These are phyloP conservation scores for Alternaria panax DNA, from an alignment of 2,329 filamentous ascomycete genomes.

Conservation along the genomic window DNA sequence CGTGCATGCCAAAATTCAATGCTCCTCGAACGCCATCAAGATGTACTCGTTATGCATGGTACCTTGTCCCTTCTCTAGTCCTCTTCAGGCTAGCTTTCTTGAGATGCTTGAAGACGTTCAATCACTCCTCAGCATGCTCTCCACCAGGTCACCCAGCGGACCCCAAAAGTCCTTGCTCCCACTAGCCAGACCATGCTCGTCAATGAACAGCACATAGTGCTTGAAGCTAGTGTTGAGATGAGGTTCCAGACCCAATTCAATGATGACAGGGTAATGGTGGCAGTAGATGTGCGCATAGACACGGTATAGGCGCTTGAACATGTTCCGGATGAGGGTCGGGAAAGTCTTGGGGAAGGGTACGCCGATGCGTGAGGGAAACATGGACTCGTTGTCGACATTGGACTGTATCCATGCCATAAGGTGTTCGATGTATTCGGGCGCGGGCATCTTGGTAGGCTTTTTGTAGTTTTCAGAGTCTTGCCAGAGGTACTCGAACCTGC, in stretches of 20 bases:
- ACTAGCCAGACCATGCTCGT: conserved; percentile 90
- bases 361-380: conserved; percentile 94
- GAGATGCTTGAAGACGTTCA: background rate
- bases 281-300: conserved; percentile 98
- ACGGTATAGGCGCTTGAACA: conserved; percentile 99
- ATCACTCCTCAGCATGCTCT: conserved; percentile 96
- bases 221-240: conserved; percentile 99
- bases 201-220: conserved; percentile 98
- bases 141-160: conserved; percentile 90
- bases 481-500: conserved; percentile 97
- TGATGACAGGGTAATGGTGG: conserved; percentile 95
- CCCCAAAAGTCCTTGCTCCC: conserved; percentile 95
- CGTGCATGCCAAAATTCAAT: background rate
- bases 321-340: conserved; percentile 91
- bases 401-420: conserved; percentile 96
- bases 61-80: background rate
- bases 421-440: conserved; percentile 96
- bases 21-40: conserved; percentile 14
- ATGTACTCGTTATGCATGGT: background rate
- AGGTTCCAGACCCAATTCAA: conserved; percentile 92
- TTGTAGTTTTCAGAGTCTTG: conserved; percentile 95
- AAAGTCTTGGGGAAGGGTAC: conserved; percentile 94
- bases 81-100: background rate
- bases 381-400: conserved; percentile 92
- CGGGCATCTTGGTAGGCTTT: conserved; percentile 96